Evolutionary conservation across 2,329 filamentous ascomycete genomes (phyloP), one percentile per base, ranked within the genome.

Genomic region (Penicillium olsonii): DNA sequence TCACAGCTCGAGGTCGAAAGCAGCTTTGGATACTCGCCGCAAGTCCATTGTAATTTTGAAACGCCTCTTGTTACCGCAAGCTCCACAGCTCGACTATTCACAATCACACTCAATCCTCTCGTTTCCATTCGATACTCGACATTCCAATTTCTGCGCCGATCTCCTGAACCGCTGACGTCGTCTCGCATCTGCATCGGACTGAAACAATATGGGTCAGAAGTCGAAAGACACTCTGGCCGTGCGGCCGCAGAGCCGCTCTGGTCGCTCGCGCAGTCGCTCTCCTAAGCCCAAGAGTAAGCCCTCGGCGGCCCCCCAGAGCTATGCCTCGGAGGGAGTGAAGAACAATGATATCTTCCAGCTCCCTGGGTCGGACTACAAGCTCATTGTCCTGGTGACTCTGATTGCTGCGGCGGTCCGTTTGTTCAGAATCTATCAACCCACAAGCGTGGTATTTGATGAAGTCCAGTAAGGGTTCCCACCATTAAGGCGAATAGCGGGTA

Each of bases 401-500:
- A 63, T 96, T 56, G 89, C 88, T 42, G 81, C 87, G 47, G 76
- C 86, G 58, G 90, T 99, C 59, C 88, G 94, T 57, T 76, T 97
- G 56, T 99, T 95, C 79, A 86, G 90, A 67, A 96, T 99, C 75
- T 96, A 95, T 71, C 90, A 96, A 71, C 94, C 94, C 48, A 87
- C 85, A 66, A 96, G 92, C 65, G 94, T 99, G 54, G 94, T 99
- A 60, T 99, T 99, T 71, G 94, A 99, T 73, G 94, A 99, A 78
- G 94, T 99, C 71, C 94, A 99, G 91, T 96, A 84, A 71, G 90
- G 85, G 50, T 19, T 48, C 48, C 45, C 42, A 18, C 34, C 42
- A 5, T 20, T 12, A 20, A 15, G 7, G 14, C 11, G 12, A 39
- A 5, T 38, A 18, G 44, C 18, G 18, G 45, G 33, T n/a, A 38